Conservation (phyloP, 768 basidiomycete species). For the Tylopilus felleus region DNA sequence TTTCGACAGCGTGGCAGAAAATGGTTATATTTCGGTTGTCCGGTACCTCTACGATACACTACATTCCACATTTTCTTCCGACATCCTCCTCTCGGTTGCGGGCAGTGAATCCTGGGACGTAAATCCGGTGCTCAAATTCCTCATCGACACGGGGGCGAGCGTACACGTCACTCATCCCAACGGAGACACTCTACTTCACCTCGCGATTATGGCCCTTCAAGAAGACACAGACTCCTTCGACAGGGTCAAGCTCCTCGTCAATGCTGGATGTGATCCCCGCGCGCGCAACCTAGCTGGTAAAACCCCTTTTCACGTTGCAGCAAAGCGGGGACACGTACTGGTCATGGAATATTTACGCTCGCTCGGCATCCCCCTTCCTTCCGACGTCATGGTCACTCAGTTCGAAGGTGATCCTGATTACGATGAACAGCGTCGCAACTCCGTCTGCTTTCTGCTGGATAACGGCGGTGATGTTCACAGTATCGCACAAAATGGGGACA, state of each 20-base stretch:
- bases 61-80: background rate
- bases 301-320: background rate
- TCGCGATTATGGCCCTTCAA: background rate
- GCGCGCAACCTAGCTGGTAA: background rate
- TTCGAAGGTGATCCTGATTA: background rate
- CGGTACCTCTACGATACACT: background rate
- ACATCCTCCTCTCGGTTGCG: background rate
- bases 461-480: background rate
- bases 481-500: background rate
- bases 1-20: no score
- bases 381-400: background rate
- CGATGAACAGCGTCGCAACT: background rate
- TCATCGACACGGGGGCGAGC: slow-evolving; percentile 5
- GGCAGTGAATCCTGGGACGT: no score
- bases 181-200: background rate
- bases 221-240: background rate
- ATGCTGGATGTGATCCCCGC: background rate
- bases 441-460: background rate
- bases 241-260: background rate
- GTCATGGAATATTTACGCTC: slow-evolving; percentile 3
- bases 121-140: background rate
- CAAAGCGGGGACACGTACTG: background rate
- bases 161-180: background rate
- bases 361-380: background rate
- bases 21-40: no score